Conservation (phyloP, 2,329 filamentous ascomycete species). For the Fusarium subglutinans region DNA sequence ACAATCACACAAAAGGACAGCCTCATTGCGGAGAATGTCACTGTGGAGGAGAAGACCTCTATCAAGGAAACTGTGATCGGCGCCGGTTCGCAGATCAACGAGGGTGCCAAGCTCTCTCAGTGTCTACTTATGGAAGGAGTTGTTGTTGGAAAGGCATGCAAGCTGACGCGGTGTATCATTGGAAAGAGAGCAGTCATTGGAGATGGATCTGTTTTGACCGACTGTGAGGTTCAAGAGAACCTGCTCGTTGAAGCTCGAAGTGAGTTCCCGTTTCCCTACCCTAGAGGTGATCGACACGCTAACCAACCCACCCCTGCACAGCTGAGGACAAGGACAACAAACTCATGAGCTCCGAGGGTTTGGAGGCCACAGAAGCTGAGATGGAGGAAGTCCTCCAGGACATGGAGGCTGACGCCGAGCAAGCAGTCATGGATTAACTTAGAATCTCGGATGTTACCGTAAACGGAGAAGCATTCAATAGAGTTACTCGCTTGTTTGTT, state of each 20-base stretch:
- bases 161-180: slow-evolving; percentile 87
- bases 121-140: slow-evolving; percentile 95
- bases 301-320: slow-evolving; percentile 44
- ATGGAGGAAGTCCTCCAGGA: slow-evolving; percentile 63
- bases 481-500: neutral
- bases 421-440: slow-evolving; percentile 37
- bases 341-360: slow-evolving; percentile 72
- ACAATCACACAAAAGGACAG: slow-evolving; percentile 86
- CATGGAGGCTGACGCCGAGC: slow-evolving; percentile 49
- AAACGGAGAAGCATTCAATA: slow-evolving; percentile 11
- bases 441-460: neutral
- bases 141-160: slow-evolving; percentile 83
- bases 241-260: slow-evolving; percentile 82
- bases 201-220: slow-evolving; percentile 80
- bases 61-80: slow-evolving; percentile 94
- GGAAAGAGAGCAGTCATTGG: slow-evolving; percentile 84
- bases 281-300: slow-evolving; percentile 1
- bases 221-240: slow-evolving; percentile 94
- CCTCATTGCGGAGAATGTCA: slow-evolving; percentile 88
- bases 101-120: slow-evolving; percentile 85
- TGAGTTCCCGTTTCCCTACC: slow-evolving; percentile 54
- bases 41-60: slow-evolving; percentile 86
- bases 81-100: slow-evolving; percentile 84
- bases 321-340: slow-evolving; percentile 74
- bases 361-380: slow-evolving; percentile 71